phyloP scores from a whole-genome alignment of 306 rosid genomes.

The Glycyrrhiza uralensis region DNA sequence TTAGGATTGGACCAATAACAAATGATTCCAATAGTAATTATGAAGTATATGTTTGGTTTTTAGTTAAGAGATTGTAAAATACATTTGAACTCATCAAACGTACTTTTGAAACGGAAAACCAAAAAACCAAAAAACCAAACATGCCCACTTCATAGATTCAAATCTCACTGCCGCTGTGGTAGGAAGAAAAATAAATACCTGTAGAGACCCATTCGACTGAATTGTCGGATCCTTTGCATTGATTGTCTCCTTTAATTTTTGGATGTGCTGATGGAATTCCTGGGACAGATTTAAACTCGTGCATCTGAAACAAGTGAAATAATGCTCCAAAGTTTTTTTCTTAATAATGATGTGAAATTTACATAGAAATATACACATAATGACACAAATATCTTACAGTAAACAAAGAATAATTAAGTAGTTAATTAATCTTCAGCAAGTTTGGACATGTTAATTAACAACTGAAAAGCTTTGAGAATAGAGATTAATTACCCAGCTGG shows the following conservation, averaged over 20 bases:
- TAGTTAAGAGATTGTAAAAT: no score
- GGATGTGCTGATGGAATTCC: slow-evolving; percentile 38
- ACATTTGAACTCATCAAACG: no score
- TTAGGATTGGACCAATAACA: no score
- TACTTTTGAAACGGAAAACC: no score
- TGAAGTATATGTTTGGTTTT: no score
- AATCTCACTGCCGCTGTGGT: no score
- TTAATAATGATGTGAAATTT: not conserved
- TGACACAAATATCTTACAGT: not conserved
- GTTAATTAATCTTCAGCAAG: not conserved
- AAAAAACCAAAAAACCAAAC: no score
- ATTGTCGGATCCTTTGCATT: not conserved
- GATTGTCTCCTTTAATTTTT: slow-evolving; percentile 22
- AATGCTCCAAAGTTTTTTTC: not conserved
- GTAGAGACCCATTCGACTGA: slow-evolving; percentile 19
- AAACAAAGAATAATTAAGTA: not conserved
- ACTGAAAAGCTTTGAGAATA: not conserved
- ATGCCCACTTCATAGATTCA: no score
- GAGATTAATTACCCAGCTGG: slow-evolving; percentile 77
- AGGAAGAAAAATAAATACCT: slow-evolving; percentile 25
- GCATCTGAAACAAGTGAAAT: slow-evolving; percentile 52
- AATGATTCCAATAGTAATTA: no score
- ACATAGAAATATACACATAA: not conserved
- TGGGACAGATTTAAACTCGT: slow-evolving; percentile 42
- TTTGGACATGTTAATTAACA: not conserved